A percentile compares a stretch with the other conserved stretches of the same genome.
These are phyloP conservation scores for Trichoderma asperelloides DNA, from an alignment of 495 filamentous ascomycete species.

Conservation along the genomic window DNA sequence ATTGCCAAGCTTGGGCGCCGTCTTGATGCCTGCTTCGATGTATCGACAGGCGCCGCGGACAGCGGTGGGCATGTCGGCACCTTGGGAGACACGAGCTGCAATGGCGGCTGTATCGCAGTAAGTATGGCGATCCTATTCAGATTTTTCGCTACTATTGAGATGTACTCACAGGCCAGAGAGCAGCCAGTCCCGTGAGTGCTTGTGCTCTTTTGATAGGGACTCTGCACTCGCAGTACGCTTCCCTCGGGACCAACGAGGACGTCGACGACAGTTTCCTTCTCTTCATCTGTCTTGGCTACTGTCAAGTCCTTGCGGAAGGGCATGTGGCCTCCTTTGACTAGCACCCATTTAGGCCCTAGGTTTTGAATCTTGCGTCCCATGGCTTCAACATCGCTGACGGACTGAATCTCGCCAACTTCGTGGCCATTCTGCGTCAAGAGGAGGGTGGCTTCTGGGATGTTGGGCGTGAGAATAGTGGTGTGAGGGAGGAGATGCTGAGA, in stretches of 20 bases:
- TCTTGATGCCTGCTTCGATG: slow-evolving; percentile 75
- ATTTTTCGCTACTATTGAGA: neutral
- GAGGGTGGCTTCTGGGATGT: slow-evolving; percentile 78
- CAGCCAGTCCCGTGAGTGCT: slow-evolving; percentile 97
- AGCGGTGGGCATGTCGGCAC: slow-evolving; percentile 47
- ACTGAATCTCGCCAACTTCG: slow-evolving; percentile 38
- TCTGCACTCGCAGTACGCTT: slow-evolving; percentile 51
- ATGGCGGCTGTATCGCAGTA: slow-evolving; percentile 56
- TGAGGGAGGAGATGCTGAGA: slow-evolving; percentile 61
- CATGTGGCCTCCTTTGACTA: slow-evolving; percentile 90
- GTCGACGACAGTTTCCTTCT: slow-evolving; percentile 61
- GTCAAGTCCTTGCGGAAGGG: slow-evolving; percentile 58
- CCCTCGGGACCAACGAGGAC: slow-evolving; percentile 54
- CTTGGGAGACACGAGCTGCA: slow-evolving; percentile 70
- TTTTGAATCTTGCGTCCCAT: slow-evolving; percentile 57
- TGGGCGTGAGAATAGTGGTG: slow-evolving; percentile 79
- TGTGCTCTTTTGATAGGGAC: slow-evolving; percentile 54
- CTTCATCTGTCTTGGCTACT: slow-evolving; percentile 43
- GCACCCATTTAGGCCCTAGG: slow-evolving; percentile 68
- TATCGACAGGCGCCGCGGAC: slow-evolving; percentile 67
- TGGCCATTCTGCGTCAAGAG: slow-evolving; percentile 54
- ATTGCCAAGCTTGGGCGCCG: slow-evolving; percentile 61
- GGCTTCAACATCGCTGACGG: slow-evolving; percentile 50
- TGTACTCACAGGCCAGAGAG: slow-evolving; percentile 76
- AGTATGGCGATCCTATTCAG: neutral